Evolutionary conservation across 2,329 filamentous ascomycete species (phyloP).

Genomic region (Talaromyces sp.): DNA sequence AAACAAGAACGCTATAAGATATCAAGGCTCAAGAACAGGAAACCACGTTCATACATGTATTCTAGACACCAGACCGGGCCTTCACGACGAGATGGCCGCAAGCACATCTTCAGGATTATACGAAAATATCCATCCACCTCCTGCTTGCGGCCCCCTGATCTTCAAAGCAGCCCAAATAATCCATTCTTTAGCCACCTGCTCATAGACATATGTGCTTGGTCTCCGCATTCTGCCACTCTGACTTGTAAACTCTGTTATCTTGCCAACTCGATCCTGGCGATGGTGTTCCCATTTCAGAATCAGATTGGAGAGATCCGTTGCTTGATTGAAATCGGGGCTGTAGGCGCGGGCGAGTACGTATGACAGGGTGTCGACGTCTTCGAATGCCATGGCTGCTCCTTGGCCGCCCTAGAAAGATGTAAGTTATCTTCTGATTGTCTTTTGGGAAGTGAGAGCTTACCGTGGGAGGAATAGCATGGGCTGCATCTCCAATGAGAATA

Average conservation of each 20-base stretch:
- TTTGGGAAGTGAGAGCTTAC: neutral
- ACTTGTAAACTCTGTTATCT: neutral
- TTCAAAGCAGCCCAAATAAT: neutral
- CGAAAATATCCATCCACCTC: neutral
- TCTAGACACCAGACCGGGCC: neutral
- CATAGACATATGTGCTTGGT: neutral
- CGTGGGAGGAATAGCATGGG: neutral
- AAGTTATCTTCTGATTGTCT: neutral
- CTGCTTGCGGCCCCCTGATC: neutral
- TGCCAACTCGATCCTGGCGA: neutral
- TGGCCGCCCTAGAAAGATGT: neutral
- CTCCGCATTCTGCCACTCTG: neutral
- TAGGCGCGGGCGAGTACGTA: neutral
- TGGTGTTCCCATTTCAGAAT: neutral
- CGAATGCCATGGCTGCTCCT: neutral
- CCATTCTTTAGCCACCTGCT: neutral
- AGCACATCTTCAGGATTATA: neutral
- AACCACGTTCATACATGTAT: neutral
- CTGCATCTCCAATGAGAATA: neutral
- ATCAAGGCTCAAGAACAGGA: neutral
- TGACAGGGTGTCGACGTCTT: neutral
- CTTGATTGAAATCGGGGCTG: neutral
- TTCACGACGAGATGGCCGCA: neutral
- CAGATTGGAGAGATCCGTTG: neutral
- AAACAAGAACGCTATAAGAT: neutral